Evolutionary conservation across 1,284 basidiomycete genomes (phyloP).

Genomic region (Cronartium quercuum): DNA sequence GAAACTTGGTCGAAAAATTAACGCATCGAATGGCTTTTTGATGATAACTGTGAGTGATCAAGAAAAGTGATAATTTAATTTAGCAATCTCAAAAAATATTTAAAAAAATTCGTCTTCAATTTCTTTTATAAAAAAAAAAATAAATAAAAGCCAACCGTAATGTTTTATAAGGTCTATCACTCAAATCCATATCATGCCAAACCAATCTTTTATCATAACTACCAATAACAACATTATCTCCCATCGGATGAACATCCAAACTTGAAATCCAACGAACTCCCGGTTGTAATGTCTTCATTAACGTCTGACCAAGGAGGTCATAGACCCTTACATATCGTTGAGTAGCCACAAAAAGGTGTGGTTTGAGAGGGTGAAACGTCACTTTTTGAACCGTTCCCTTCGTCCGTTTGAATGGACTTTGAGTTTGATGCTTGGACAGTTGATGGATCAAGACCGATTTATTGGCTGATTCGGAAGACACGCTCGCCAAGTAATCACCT

Average conservation of each 20-base stretch:
- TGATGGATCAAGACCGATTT: slow-evolving; percentile 90
- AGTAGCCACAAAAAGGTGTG: slow-evolving; percentile 97
- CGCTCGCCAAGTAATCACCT: slow-evolving; percentile 92
- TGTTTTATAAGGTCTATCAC: slow-evolving; percentile 91
- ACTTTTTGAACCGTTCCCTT: slow-evolving; percentile 85
- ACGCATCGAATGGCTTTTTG: slow-evolving; percentile 82
- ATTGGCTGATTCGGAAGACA: slow-evolving; percentile 58
- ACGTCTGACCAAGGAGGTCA: slow-evolving; percentile 85
- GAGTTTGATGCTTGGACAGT: slow-evolving; percentile 82
- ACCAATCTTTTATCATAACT: slow-evolving; percentile 94
- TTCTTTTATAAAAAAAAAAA: slow-evolving; percentile 28
- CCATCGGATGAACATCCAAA: slow-evolving; percentile 90
- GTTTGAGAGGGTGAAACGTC: slow-evolving; percentile 87
- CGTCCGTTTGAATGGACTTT: slow-evolving; percentile 92
- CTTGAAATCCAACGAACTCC: slow-evolving; percentile 95
- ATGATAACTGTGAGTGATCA: slow-evolving; percentile 65
- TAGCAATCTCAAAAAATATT: not conserved
- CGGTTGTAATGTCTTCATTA: slow-evolving; percentile 84
- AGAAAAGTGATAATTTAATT: not conserved
- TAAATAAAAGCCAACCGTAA: slow-evolving; percentile 58
- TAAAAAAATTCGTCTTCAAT: not conserved
- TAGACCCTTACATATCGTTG: slow-evolving; percentile 94
- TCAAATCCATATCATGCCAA: slow-evolving; percentile 97
- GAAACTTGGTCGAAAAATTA: slow-evolving; percentile 86
- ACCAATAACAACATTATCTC: slow-evolving; percentile 93